Evolutionary conservation across 345 rosid genomes (phyloP).

Genomic region (Geranium brycei): DNA sequence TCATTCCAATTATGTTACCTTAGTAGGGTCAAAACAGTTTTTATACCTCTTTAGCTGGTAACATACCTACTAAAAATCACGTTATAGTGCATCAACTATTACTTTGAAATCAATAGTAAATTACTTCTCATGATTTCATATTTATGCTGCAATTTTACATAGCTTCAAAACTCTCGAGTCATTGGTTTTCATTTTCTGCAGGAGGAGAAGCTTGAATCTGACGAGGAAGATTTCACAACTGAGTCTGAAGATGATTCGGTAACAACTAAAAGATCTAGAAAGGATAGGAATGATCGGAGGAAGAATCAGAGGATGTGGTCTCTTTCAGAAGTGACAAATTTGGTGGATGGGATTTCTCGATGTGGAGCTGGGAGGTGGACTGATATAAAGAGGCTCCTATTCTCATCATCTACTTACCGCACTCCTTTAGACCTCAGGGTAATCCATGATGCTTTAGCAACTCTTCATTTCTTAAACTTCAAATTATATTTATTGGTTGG

Average conservation of each 20-base stretch:
- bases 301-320: conserved; percentile 90
- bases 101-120: neutral
- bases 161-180: too few relatives aligned
- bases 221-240: conserved; percentile 30
- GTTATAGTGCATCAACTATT: neutral
- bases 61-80: neutral
- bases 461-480: conserved; percentile 7
- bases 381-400: conserved; percentile 60
- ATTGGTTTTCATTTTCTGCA: neutral
- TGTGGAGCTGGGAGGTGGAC: conserved; percentile 93
- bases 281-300: conserved; percentile 43
- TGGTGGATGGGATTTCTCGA: conserved; percentile 75
- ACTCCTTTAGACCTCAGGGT: conserved; percentile 92
- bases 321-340: conserved; percentile 52
- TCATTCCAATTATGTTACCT: too few relatives aligned
- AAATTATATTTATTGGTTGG: conserved; percentile 8
- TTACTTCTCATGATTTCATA: neutral
- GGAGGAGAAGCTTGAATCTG: conserved; percentile 30
- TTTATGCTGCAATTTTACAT: neutral
- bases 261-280: conserved; percentile 28
- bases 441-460: conserved; percentile 10
- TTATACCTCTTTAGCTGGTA: neutral
- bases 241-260: conserved; percentile 45
- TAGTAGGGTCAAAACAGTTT: neutral
- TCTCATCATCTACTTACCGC: conserved; percentile 53